Base-by-base conservation (phyloP, 2,329 filamentous ascomycete genomes). In the Arthrobotrys iridis region DNA sequence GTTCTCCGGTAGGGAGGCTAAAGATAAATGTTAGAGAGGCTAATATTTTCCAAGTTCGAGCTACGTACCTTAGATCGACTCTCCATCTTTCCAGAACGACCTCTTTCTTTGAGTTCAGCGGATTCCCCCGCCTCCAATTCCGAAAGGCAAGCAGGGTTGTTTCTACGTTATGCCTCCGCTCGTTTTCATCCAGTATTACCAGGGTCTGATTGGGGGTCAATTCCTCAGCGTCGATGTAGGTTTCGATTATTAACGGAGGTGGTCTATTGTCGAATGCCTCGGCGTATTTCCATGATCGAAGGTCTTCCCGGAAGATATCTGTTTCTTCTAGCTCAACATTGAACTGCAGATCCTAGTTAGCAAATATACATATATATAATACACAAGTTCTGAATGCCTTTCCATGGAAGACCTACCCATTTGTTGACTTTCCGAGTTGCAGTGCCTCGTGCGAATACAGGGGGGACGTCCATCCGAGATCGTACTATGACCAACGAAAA, bases 301-400 rank as follows among this genome's bases (percentile, higher is more conserved):
- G 87, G 77, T 95, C 91, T 78, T 96, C 90, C 79, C 87, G 86
- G 80, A 97, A 93, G 75, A 91, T 89, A 80, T 97, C 92, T 77
- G 94, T 94, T 79, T 99, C 95, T 79, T 96, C 91, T 46, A 97
- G 90, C 78, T 97, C 91, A 79, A 97, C 89, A 84, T 97, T 96
- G 83, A 97, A 99, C 95, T 98, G 80, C 48, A 33, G 4, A 58
- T 3, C 8, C 20, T 33, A 10, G 3, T 65, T 63, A 70, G 62
- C 22, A 64, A 41, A 6, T n/a, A n/a, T n/a, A n/a, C n/a, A n/a
- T n/a, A n/a, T n/a, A n/a, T 15, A 18, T 26, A 20, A 22, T 5
- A 20, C 10, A 58, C 2, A 58, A 3, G 26, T 3, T 22, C 2
- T n/a, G 26, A 5, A 13, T 8, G 1, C 11, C 13, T 6, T 20